Base-by-base conservation (phyloP, 2,329 filamentous ascomycete genomes). In the Zopfia rhizophila region DNA sequence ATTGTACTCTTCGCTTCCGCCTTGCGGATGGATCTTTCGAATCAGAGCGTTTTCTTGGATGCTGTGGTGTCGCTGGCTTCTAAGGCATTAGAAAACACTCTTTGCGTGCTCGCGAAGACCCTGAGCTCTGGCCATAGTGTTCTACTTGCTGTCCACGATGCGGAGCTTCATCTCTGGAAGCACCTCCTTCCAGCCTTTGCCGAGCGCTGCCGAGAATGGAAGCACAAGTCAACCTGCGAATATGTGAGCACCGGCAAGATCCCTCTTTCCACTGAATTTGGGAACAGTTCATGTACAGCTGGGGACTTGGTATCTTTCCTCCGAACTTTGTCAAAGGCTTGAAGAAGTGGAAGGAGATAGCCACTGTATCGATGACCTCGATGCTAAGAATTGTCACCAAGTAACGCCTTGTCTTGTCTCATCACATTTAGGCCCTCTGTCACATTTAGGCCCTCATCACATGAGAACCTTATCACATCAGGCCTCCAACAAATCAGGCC, bases 191-290 rank as follows among this genome's bases (percentile, higher is more conserved):
- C 54, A 2, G 29, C 45, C 1, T 49, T 50, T 19, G 60, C 45
- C 5, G 60, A 63, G 55, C 68, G 74, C n/a, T 75, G 72, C 42
- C 63, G 73, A 7, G 48, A 48, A 6, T 76, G 72, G 73, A 52
- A 58, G 17, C 74, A 77, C 45, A 42, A 44, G 10, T 8, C 51
- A 1, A 45, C 49, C 4, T 77, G 74, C 51, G 58, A 66, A n/a
- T n/a, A n/a, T n/a, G n/a, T n/a, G n/a, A n/a, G n/a, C n/a, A n/a
- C n/a, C n/a, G n/a, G n/a, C n/a, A n/a, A n/a, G n/a, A n/a, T n/a
- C n/a, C n/a, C n/a, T n/a, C n/a, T n/a, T n/a, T n/a, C n/a, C n/a
- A 54, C 23, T 25, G 19, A 25, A 11, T 24, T 13, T n/a, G 10
- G 6, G 25, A 24, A 22, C 37, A 5, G n/a, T 51, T 18, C 48